phyloP scores from a whole-genome alignment of 2,329 filamentous ascomycete genomes.

The Diaporthe ilicicola region DNA sequence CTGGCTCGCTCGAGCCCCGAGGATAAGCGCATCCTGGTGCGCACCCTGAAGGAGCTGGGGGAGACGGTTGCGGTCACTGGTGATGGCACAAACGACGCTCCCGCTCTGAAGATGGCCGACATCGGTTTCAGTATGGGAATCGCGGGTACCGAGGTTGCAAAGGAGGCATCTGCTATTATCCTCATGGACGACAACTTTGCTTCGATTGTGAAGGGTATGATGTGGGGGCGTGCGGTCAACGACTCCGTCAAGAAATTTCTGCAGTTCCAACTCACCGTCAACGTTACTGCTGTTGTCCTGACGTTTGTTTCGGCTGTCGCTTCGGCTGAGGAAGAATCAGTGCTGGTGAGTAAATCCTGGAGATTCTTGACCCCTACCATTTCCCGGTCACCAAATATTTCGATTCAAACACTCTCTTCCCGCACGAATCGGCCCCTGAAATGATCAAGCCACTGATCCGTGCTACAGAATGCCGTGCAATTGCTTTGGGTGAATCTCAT shows the following conservation, averaged over 20 bases:
- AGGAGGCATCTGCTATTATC: conserved; percentile 29
- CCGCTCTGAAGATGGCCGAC: conserved; percentile 29
- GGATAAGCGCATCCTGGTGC: conserved; percentile 29
- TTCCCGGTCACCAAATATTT: background rate
- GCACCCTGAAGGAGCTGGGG: conserved; percentile 23
- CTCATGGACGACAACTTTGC: conserved; percentile 31
- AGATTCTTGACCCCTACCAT: background rate
- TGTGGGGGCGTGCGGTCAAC: conserved; percentile 72
- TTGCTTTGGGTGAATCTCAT: conserved; percentile 86
- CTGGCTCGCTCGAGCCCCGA: conserved; percentile 27
- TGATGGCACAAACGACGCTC: conserved; percentile 29
- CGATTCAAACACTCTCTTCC: no score
- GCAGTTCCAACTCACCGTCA: conserved; percentile 75
- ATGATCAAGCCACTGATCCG: background rate
- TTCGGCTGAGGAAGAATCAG: conserved; percentile 68
- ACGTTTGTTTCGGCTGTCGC: conserved; percentile 82
- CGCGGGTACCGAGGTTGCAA: conserved; percentile 27
- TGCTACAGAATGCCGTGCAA: conserved; percentile 70
- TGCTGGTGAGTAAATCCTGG: conserved; percentile 52
- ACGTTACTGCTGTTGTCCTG: conserved; percentile 81
- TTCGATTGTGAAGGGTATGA: conserved; percentile 58
- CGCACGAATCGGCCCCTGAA: no score
- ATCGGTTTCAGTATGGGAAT: conserved; percentile 29
- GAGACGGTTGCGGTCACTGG: conserved; percentile 27
- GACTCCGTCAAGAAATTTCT: conserved; percentile 73